Percentiles rank a stretch among this genome's conserved stretches.
These are phyloP conservation scores for Myriangium duriaei DNA, from an alignment of 2,329 filamentous ascomycete species.

Conservation along the genomic window DNA sequence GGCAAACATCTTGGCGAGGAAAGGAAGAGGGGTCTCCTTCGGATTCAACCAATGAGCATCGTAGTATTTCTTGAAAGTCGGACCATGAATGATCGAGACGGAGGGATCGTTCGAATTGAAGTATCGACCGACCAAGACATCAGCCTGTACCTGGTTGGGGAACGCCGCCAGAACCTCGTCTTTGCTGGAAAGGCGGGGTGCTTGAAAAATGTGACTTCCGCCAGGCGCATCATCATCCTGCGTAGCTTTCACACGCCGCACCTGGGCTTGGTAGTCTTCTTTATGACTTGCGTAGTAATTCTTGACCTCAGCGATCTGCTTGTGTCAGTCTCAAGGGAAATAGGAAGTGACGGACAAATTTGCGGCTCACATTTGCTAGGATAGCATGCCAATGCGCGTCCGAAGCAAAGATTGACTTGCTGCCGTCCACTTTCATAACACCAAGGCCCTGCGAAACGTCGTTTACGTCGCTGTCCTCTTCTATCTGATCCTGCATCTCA, in stretches of 20 bases:
- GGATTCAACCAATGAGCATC: slow-evolving; percentile 60
- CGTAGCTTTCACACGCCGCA: slow-evolving; percentile 59
- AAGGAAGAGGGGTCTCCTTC: slow-evolving; percentile 59
- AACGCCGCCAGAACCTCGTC: slow-evolving; percentile 67
- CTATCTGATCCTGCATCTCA: slow-evolving; percentile 38
- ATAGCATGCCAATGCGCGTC: slow-evolving; percentile 43
- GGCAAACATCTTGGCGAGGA: slow-evolving; percentile 65
- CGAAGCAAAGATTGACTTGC: slow-evolving; percentile 35
- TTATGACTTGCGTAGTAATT: slow-evolving; percentile 79
- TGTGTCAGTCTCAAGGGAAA: background rate
- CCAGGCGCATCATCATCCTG: slow-evolving; percentile 49
- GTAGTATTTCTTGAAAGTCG: slow-evolving; percentile 68
- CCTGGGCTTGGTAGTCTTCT: slow-evolving; percentile 74
- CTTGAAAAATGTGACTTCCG: slow-evolving; percentile 68
- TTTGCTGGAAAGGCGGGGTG: slow-evolving; percentile 55
- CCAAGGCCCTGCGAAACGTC: slow-evolving; percentile 38
- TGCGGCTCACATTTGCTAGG: slow-evolving; percentile 34
- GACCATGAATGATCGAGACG: slow-evolving; percentile 47
- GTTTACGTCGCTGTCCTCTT: slow-evolving; percentile 48
- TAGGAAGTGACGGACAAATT: background rate
- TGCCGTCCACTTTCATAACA: slow-evolving; percentile 41
- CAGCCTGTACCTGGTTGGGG: slow-evolving; percentile 69
- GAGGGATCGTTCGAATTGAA: slow-evolving; percentile 69
- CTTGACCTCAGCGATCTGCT: slow-evolving; percentile 76
- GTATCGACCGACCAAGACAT: slow-evolving; percentile 75